Percentiles rank a stretch among this genome's conserved stretches.
Evolutionary conservation across 2,329 filamentous ascomycete genomes (phyloP).

Genomic region (Neofusicoccum parvum): DNA sequence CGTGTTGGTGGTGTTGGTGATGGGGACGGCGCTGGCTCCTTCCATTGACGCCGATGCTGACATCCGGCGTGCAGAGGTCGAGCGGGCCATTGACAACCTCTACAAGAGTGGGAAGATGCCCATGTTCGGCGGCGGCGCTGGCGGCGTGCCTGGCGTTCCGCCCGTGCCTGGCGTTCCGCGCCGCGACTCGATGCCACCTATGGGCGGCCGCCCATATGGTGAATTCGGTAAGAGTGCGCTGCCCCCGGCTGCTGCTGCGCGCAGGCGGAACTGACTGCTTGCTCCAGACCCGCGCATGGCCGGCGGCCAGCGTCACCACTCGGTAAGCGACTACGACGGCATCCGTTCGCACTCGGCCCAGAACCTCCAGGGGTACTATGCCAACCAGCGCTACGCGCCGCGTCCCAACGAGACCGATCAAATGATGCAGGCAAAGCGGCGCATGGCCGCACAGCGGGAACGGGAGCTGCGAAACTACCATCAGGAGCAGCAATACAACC

Average conservation of each 20-base stretch:
- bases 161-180: constrained; percentile 46
- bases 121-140: constrained; percentile 45
- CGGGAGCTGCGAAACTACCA: constrained; percentile 99
- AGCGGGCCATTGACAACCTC: constrained; percentile 92
- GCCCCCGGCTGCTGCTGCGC: constrained; percentile 10
- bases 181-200: constrained; percentile 76
- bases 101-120: constrained; percentile 84
- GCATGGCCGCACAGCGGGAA: constrained; percentile 98
- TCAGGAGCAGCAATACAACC: constrained; percentile 99
- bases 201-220: constrained; percentile 56
- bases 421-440: constrained; percentile 98
- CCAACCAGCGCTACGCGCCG: constrained; percentile 86
- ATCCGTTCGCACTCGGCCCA: constrained; percentile 72
- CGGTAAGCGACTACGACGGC: constrained; percentile 80
- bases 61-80: constrained; percentile 71
- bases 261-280: constrained; percentile 22
- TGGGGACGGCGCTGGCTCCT: background rate
- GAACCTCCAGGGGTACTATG: constrained; percentile 92
- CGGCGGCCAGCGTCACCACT: constrained; percentile 74
- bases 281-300: constrained; percentile 70
- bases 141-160: background rate
- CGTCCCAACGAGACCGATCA: constrained; percentile 92
- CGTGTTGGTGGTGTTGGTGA: background rate
- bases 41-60: background rate
- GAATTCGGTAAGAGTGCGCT: constrained; percentile 12